Conservation (phyloP, 176 grass and related monocot genomes). For the Zoysia pacifica region DNA sequence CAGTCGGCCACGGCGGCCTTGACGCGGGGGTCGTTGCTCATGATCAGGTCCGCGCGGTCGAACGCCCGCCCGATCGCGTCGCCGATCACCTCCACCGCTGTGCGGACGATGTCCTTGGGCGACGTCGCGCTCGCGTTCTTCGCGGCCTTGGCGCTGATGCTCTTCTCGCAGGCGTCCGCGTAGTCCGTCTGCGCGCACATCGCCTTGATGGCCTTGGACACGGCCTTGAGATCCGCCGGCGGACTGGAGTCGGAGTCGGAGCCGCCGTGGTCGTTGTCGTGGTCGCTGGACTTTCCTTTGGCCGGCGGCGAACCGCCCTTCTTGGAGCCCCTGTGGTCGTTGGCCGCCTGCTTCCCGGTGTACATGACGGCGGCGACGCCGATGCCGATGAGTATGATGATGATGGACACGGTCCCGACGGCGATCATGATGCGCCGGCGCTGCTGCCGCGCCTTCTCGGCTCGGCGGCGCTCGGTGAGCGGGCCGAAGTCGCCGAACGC, state of each 20-base stretch:
- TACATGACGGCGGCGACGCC: slow-evolving; percentile 38
- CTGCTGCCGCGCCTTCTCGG: slow-evolving; percentile 61
- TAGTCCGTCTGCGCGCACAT: slow-evolving; percentile 67
- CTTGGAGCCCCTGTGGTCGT: slow-evolving; percentile 7
- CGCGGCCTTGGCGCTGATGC: slow-evolving; percentile 45
- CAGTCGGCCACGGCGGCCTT: slow-evolving; percentile 69
- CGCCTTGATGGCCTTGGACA: slow-evolving; percentile 51
- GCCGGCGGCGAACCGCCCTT: slow-evolving; percentile 4
- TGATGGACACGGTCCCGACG: slow-evolving; percentile 38
- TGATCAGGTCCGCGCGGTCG: slow-evolving; percentile 51
- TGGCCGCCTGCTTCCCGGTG: slow-evolving; percentile 31
- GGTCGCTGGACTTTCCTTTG: not conserved
- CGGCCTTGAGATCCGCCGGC: slow-evolving; percentile 19
- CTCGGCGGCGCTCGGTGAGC: slow-evolving; percentile 73
- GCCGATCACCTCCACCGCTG: slow-evolving; percentile 53
- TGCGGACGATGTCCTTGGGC: slow-evolving; percentile 56
- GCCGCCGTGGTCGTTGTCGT: not conserved
- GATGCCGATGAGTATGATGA: slow-evolving; percentile 53
- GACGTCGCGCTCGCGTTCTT: slow-evolving; percentile 63
- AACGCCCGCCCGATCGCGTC: slow-evolving; percentile 59
- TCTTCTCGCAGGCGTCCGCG: slow-evolving; percentile 56
- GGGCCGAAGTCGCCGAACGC: slow-evolving; percentile 84
- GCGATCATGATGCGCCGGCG: slow-evolving; percentile 59
- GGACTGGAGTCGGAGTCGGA: not conserved
- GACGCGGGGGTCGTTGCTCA: slow-evolving; percentile 56